Conservation (phyloP, 176 grass and related monocot genomes). For the Hordeum marinum region DNA sequence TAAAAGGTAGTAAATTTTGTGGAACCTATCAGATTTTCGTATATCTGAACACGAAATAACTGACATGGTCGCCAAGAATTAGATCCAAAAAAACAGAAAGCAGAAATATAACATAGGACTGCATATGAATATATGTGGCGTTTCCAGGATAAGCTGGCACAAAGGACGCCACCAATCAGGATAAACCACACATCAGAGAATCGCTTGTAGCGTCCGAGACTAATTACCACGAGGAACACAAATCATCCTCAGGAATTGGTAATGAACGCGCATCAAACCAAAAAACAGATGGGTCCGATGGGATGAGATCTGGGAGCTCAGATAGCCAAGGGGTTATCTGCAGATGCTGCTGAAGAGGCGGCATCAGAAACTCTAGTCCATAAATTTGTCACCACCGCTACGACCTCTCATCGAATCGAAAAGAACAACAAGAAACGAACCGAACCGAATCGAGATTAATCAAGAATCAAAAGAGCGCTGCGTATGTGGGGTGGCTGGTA, state of each 20-base stretch:
- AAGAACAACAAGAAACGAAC: too few species aligned
- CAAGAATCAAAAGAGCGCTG: too few species aligned
- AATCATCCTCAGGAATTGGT: constrained; percentile 56
- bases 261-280: neutral
- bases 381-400: constrained; percentile 35
- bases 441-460: too few species aligned
- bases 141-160: constrained; percentile 57
- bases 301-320: constrained; percentile 23
- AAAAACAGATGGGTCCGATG: too few species aligned
- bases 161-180: constrained; percentile 44
- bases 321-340: constrained; percentile 73
- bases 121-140: constrained; percentile 34
- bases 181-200: constrained; percentile 47
- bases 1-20: neutral
- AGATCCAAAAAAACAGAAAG: too few species aligned
- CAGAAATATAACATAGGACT: too few species aligned
- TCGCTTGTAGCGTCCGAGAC: constrained; percentile 42
- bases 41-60: constrained; percentile 15
- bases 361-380: constrained; percentile 81
- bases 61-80: too few species aligned
- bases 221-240: constrained; percentile 45
- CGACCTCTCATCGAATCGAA: too few species aligned
- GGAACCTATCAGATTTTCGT: constrained; percentile 42
- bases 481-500: too few species aligned
- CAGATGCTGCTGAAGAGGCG: constrained; percentile 35